phyloP scores from a whole-genome alignment of 163 green algal genomes.

The Chlorella variabilis region DNA sequence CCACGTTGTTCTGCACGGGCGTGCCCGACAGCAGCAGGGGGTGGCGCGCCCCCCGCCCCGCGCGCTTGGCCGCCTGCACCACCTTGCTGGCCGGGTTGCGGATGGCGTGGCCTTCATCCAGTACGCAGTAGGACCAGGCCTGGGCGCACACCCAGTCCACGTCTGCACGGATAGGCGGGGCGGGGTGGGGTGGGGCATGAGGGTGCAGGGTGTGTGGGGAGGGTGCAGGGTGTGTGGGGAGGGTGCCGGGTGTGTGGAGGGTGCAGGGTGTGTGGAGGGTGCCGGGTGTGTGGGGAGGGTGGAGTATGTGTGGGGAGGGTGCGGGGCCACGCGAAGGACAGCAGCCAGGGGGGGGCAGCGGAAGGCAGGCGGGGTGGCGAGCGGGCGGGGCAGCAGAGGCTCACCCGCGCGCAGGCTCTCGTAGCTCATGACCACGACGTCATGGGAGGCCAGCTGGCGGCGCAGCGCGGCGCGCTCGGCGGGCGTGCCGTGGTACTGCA shows the following conservation, averaged over 20 bases:
- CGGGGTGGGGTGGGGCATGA: not conserved
- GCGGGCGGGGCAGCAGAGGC: not conserved
- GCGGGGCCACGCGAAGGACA: not conserved
- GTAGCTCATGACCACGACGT: constrained; percentile 92
- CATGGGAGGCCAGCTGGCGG: constrained; percentile 48
- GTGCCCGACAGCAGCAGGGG: constrained; percentile 95
- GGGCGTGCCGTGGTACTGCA: constrained; percentile 78
- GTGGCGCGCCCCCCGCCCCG: constrained; percentile 71
- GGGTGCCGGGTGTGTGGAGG: not conserved
- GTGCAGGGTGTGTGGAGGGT: too few relatives aligned
- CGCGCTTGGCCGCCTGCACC: constrained; percentile 43
- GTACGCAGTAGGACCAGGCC: constrained; percentile 89
- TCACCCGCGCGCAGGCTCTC: constrained; percentile 75
- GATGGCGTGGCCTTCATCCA: constrained; percentile 98
- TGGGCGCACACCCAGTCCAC: constrained; percentile 69
- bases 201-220: not conserved
- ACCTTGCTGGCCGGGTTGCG: constrained; percentile 83
- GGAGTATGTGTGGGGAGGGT: not conserved
- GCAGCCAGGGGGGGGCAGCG: not conserved
- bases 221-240: not conserved
- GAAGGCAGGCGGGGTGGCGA: too few relatives aligned
- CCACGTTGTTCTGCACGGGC: constrained; percentile 96
- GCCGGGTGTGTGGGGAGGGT: not conserved
- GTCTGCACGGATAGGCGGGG: constrained; percentile 71
- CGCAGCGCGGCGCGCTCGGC: constrained; percentile 56